A percentile compares a stretch with the other conserved stretches of the same genome.
These are phyloP conservation scores for Chaetomium sp. DNA, from an alignment of 2,329 filamentous ascomycete genomes.

Conservation along the genomic window DNA sequence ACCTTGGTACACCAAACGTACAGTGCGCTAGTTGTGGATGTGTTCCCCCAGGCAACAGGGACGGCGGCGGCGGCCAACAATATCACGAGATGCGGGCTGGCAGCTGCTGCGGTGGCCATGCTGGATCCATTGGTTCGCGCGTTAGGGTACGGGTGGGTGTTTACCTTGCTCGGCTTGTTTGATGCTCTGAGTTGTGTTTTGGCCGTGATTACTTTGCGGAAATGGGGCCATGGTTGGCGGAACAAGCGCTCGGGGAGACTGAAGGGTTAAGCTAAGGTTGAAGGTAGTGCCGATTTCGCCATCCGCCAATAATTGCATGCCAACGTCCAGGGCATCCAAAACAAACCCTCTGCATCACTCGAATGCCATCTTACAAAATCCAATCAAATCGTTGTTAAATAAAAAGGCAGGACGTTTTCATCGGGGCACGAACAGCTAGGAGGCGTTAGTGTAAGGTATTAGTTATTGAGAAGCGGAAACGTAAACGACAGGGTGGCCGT, in stretches of 20 bases:
- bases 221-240: constrained; percentile 1
- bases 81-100: constrained; percentile 1
- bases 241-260: neutral
- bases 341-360: too few species aligned
- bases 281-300: neutral
- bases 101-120: neutral
- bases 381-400: too few species aligned
- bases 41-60: neutral
- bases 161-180: constrained; percentile 1
- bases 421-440: too few species aligned
- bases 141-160: constrained; percentile 3
- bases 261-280: neutral
- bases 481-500: too few species aligned
- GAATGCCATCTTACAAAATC: too few species aligned
- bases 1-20: constrained; percentile 3
- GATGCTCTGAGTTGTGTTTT: neutral
- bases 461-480: too few species aligned
- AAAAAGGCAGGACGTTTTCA: too few species aligned
- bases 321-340: too few species aligned
- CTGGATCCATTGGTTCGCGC: neutral
- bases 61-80: constrained; percentile 1
- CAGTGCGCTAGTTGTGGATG: constrained; percentile 3
- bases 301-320: too few species aligned
- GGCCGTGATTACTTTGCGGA: neutral
- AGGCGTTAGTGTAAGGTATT: too few species aligned